phyloP scores from a whole-genome alignment of 306 rosid genomes.

The Fagus sylvatica region DNA sequence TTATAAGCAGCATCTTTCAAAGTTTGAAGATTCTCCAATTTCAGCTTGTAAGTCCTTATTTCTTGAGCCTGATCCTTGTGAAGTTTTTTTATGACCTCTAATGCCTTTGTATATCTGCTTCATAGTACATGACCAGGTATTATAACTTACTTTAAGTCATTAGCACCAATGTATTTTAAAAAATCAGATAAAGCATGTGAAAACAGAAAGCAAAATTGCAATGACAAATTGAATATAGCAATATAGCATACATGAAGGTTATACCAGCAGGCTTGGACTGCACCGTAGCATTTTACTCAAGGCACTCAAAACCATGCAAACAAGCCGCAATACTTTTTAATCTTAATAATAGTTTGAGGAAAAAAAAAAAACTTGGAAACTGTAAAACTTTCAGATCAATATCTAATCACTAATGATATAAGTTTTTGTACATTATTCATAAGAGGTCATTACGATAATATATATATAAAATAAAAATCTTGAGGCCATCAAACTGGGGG shows the following conservation, averaged over 20 bases:
- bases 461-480: too few relatives aligned
- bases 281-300: background rate
- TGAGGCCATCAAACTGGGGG: too few relatives aligned
- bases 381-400: too few relatives aligned
- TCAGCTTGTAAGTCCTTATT: constrained; percentile 52
- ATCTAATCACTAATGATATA: too few relatives aligned
- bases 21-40: constrained; percentile 61
- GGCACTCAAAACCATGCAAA: background rate
- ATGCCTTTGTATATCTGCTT: constrained; percentile 60
- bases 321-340: background rate
- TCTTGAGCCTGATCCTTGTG: constrained; percentile 63
- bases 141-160: background rate
- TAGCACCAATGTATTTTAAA: background rate
- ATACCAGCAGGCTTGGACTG: background rate
- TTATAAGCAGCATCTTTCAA: constrained; percentile 57
- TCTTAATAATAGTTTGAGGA: background rate
- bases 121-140: background rate
- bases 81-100: constrained; percentile 63
- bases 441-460: too few relatives aligned
- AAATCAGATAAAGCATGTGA: background rate
- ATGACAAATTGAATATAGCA: background rate
- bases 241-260: background rate
- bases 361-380: too few relatives aligned
- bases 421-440: too few relatives aligned
- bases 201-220: background rate